phyloP scores from a whole-genome alignment of 305 asterid species.

The Solanum chacoense region DNA sequence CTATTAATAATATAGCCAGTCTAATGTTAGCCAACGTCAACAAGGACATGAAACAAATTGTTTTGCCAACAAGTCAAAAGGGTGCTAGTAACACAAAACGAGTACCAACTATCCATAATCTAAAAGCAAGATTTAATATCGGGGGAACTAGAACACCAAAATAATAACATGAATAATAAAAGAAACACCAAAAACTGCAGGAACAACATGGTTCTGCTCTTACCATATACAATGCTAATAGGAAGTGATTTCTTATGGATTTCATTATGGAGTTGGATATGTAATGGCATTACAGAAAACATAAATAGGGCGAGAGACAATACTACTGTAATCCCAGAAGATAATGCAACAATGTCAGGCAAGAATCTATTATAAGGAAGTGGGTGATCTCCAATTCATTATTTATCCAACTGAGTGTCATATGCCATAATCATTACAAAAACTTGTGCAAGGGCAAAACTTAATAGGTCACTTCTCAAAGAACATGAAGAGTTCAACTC shows the following conservation, averaged over 20 bases:
- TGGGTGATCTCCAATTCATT: background rate
- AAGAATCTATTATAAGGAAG: background rate
- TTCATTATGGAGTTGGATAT: background rate
- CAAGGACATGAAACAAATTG: background rate
- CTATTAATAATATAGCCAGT: constrained; percentile 6
- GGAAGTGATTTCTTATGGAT: background rate
- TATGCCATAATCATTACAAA: background rate
- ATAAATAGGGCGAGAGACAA: background rate
- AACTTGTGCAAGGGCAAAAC: background rate
- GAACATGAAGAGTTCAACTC: background rate
- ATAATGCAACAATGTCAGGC: background rate
- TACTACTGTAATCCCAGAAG: background rate
- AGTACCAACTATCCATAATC: background rate
- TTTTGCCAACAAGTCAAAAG: background rate
- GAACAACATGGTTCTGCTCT: background rate
- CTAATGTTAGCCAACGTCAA: background rate
- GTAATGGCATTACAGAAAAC: background rate
- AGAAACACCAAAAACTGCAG: background rate
- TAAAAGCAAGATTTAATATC: background rate
- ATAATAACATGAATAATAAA: background rate
- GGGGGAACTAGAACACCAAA: background rate
- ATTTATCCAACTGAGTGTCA: background rate
- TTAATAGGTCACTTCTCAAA: background rate
- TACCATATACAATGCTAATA: background rate
- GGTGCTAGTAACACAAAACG: background rate